Evolutionary conservation across 768 basidiomycete genomes (phyloP).

Genomic region (Russula foetens): DNA sequence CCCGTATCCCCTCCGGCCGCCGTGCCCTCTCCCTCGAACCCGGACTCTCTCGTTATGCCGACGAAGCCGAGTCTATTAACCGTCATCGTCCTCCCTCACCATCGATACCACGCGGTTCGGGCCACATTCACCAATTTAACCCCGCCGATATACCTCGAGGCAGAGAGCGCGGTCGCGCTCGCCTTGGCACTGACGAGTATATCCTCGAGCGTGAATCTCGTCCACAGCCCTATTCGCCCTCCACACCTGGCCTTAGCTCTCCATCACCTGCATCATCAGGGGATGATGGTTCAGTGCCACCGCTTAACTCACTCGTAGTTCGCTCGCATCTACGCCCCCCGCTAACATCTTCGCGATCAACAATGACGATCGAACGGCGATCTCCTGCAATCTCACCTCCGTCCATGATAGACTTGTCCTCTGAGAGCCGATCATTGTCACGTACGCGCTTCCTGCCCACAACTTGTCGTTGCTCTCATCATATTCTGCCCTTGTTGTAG

Average conservation of each 20-base stretch:
- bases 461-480: background rate
- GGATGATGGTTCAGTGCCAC: background rate
- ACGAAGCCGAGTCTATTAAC: conserved; percentile 32
- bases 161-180: conserved; percentile 20
- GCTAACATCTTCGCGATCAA: background rate
- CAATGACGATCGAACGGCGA: background rate
- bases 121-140: background rate
- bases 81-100: conserved; percentile 24
- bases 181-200: conserved; percentile 25
- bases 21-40: conserved; percentile 45
- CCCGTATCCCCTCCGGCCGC: conserved; percentile 32
- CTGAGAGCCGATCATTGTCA: background rate
- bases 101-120: background rate
- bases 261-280: conserved; percentile 8
- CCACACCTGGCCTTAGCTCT: conserved; percentile 26
- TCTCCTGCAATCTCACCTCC: background rate
- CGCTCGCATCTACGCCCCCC: background rate
- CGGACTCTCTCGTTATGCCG: conserved; percentile 38
- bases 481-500: background rate
- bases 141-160: background rate
- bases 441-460: conserved; percentile 1
- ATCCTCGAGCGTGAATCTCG: conserved; percentile 22
- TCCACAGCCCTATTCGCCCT: conserved; percentile 20
- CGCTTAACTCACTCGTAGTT: background rate
- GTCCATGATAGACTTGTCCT: background rate